A percentile compares a stretch with the other conserved stretches of the same genome.
Conservation (phyloP, 768 basidiomycete genomes). For the Vishniacozyma victoriae region DNA sequence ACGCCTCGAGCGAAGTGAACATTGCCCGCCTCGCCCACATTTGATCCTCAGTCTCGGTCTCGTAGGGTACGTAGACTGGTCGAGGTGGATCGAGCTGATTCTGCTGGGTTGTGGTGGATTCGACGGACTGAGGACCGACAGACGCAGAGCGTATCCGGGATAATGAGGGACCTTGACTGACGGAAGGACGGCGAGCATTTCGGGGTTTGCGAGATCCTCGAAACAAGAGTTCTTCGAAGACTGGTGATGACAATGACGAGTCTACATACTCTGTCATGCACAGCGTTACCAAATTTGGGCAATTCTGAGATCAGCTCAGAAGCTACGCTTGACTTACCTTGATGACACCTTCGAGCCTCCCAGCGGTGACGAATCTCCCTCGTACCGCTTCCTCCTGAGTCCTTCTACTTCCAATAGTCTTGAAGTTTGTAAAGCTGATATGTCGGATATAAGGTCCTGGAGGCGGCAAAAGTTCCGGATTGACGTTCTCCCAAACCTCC, state of each 20-base stretch:
- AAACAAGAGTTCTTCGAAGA: slow-evolving; percentile 83
- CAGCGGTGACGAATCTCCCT: slow-evolving; percentile 87
- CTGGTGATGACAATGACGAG: slow-evolving; percentile 67
- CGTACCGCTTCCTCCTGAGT: slow-evolving; percentile 82
- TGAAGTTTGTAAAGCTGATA: slow-evolving; percentile 92
- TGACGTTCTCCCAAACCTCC: slow-evolving; percentile 13
- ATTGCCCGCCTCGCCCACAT: slow-evolving; percentile 50
- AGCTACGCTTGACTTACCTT: slow-evolving; percentile 22
- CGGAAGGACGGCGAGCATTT: slow-evolving; percentile 20
- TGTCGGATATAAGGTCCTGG: slow-evolving; percentile 70
- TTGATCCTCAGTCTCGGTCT: slow-evolving; percentile 69
- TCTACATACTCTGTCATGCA: slow-evolving; percentile 99
- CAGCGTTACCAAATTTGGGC: slow-evolving; percentile 75
- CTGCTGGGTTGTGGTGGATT: slow-evolving; percentile 3
- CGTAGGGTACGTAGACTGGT: slow-evolving; percentile 52
- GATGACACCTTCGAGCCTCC: slow-evolving; percentile 56
- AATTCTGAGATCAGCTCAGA: slow-evolving; percentile 57
- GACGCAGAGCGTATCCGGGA: slow-evolving; percentile 20
- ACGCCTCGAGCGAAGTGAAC: slow-evolving; percentile 69
- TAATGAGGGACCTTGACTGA: slow-evolving; percentile 21
- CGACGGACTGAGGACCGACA: slow-evolving; percentile 11
- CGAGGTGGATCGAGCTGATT: slow-evolving; percentile 36
- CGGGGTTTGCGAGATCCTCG: slow-evolving; percentile 55
- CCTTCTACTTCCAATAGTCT: slow-evolving; percentile 91
- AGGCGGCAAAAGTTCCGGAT: slow-evolving; percentile 50